Evolutionary conservation across 129 eudicot genomes (phyloP).

Genomic region (Helianthus annuus): HanXRQr2.0-SUNRISE NC_035449.2:5599185-5599684

Average conservation of each 20-base stretch:
- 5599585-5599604: background rate
- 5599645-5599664: slow-evolving; percentile 73
- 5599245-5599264: background rate
- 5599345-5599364: background rate
- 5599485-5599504: slow-evolving; percentile 76
- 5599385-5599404: slow-evolving; percentile 57
- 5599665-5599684: slow-evolving; percentile 89
- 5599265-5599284: background rate
- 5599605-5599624: slow-evolving; percentile 13
- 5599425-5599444: slow-evolving; percentile 65
- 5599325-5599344: slow-evolving; percentile 17
- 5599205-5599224: background rate
- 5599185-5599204: slow-evolving; percentile 1
- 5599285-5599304: background rate
- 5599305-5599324: background rate
- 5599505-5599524: slow-evolving; percentile 1
- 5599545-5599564: background rate
- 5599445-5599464: slow-evolving; percentile 43
- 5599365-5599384: too few species aligned
- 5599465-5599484: slow-evolving; percentile 91
- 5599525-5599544: slow-evolving; percentile 9
- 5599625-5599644: slow-evolving; percentile 73
- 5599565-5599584: background rate
- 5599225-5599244: background rate
- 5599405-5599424: slow-evolving; percentile 95